Percentiles rank a stretch among this genome's conserved stretches.
Conservation (phyloP, 1,139 yeast species). For the Candida tetrigidarum region DNA sequence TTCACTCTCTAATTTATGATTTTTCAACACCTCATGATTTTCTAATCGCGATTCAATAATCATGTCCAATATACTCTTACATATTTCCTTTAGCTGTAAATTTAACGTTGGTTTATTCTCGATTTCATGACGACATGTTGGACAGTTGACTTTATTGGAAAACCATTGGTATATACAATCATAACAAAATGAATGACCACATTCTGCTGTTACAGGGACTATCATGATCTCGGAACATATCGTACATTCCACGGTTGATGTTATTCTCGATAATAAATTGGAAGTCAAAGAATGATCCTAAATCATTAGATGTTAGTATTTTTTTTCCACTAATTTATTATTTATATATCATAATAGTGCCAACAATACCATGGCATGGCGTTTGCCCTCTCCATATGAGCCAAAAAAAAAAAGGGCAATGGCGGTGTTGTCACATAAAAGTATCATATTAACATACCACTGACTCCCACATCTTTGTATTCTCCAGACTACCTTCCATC, state of each 20-base stretch:
- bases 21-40: constrained; percentile 23
- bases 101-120: constrained; percentile 49
- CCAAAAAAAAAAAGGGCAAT: neutral
- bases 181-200: constrained; percentile 53
- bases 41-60: constrained; percentile 28
- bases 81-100: constrained; percentile 43
- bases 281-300: constrained; percentile 19
- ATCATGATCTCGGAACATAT: constrained; percentile 51
- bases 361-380: too few relatives aligned
- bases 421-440: too few relatives aligned
- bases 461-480: constrained; percentile 11
- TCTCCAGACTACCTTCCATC: constrained; percentile 12
- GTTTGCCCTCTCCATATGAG: neutral
- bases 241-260: constrained; percentile 39
- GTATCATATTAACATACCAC: too few relatives aligned
- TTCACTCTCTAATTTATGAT: constrained; percentile 28
- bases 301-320: neutral
- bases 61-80: constrained; percentile 32
- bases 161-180: constrained; percentile 58
- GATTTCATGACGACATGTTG: constrained; percentile 54
- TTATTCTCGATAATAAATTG: constrained; percentile 25
- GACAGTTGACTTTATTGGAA: constrained; percentile 52
- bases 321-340: neutral
- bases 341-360: too few relatives aligned
- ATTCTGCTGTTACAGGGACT: constrained; percentile 43